Evolutionary conservation across 345 rosid species (phyloP).

Genomic region (Gossypium ekmanianum): DNA sequence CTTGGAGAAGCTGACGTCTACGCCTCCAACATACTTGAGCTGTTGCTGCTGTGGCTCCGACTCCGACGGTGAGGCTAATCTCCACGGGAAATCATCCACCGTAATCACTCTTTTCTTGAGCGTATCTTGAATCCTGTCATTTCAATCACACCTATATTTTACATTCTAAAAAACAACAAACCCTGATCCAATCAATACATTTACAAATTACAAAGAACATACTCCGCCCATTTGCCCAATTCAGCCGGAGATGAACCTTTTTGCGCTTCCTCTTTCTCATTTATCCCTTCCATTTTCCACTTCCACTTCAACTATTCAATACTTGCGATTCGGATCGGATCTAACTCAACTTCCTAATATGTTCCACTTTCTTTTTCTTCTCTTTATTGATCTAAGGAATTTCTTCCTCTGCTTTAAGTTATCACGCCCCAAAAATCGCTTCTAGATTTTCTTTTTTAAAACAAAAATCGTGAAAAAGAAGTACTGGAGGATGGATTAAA

Average conservation of each 20-base stretch:
- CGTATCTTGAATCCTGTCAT: conserved; percentile 39
- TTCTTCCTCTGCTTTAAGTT: neutral
- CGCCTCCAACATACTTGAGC: conserved; percentile 83
- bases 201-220: neutral
- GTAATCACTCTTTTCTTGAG: conserved; percentile 57
- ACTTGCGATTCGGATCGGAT: neutral
- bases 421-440: neutral
- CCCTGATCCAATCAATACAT: neutral
- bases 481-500: neutral
- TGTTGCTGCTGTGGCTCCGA: conserved; percentile 17
- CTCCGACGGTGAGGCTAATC: conserved; percentile 15
- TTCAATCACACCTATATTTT: neutral
- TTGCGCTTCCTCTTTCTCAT: neutral
- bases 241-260: neutral
- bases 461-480: neutral
- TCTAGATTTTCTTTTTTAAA: neutral
- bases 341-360: neutral
- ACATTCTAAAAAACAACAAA: neutral
- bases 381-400: neutral
- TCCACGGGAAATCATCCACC: conserved; percentile 71
- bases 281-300: conserved; percentile 1
- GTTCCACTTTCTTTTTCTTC: neutral
- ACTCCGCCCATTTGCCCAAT: conserved; percentile 2
- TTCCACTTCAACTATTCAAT: neutral
- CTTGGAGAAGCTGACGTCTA: conserved; percentile 78